Conservation (phyloP, 305 asterid genomes). For the Coffea humblotiana region DNA sequence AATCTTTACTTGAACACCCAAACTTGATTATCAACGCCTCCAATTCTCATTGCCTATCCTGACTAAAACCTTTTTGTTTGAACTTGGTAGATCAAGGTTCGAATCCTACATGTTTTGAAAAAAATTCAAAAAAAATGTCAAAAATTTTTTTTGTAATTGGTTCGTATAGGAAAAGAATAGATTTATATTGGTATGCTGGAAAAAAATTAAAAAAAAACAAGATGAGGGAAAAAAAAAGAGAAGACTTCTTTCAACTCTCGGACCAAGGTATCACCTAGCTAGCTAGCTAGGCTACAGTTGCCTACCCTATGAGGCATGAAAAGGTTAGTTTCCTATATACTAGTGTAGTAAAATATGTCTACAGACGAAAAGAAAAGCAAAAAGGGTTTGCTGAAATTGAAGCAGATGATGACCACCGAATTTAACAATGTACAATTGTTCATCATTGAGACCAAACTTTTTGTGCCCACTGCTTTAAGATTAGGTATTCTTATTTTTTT, state of each 20-base stretch:
- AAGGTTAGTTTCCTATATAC: neutral
- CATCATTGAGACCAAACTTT: neutral
- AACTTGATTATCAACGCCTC: no score
- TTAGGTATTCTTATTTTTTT: neutral
- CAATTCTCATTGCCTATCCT: no score
- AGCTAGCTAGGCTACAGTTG: neutral
- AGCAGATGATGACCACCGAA: constrained; percentile 10
- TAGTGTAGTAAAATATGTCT: neutral
- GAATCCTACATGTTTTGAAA: no score
- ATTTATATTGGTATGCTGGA: no score
- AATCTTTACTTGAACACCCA: no score
- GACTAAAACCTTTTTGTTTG: no score
- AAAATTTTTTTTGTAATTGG: no score
- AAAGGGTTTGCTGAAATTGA: neutral
- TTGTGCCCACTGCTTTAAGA: neutral
- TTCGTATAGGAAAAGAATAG: no score
- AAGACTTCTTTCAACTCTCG: neutral
- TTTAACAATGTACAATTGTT: neutral
- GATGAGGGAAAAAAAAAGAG: neutral
- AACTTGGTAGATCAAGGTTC: no score
- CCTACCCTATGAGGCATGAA: neutral
- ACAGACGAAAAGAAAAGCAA: neutral
- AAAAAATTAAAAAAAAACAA: no score
- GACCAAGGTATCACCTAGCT: neutral
- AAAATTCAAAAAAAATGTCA: no score